Evolutionary conservation across 2,329 filamentous ascomycete genomes (phyloP).

Genomic region (Chalaropsis ovoidea): DNA sequence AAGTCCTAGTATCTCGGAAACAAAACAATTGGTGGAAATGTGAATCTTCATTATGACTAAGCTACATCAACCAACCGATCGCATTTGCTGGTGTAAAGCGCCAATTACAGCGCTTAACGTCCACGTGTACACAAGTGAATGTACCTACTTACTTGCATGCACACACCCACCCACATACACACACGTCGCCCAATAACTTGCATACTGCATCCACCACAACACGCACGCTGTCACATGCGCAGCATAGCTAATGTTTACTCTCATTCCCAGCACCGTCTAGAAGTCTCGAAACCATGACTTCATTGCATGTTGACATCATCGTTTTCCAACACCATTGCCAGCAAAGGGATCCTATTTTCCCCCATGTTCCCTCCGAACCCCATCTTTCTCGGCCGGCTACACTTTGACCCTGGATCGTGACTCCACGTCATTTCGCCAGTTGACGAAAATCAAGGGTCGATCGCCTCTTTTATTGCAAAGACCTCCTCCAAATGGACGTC

Average conservation of each 20-base stretch:
- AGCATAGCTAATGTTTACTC: not conserved
- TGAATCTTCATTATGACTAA: not conserved
- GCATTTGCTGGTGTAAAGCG: not conserved
- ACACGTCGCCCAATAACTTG: not conserved
- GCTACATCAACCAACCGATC: not conserved
- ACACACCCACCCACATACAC: too few relatives aligned
- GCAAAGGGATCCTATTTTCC: not conserved
- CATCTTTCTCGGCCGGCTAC: not conserved
- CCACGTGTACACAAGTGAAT: not conserved
- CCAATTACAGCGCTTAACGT: not conserved
- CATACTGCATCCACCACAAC: not conserved
- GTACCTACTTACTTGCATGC: too few relatives aligned
- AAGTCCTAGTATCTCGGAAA: not conserved
- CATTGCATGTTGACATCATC: not conserved
- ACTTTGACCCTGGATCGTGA: conserved; percentile 8
- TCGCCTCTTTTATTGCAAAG: not conserved
- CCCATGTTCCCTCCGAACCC: not conserved
- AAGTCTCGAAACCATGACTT: conserved; percentile 3
- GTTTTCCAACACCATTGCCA: not conserved
- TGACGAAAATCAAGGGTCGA: not conserved
- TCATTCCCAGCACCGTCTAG: not conserved
- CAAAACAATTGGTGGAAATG: not conserved
- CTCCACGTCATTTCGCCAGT: conserved; percentile 1
- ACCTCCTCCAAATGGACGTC: not conserved
- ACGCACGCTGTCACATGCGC: not conserved